phyloP scores from a whole-genome alignment of 345 rosid species.

The Turritis glabra region DNA sequence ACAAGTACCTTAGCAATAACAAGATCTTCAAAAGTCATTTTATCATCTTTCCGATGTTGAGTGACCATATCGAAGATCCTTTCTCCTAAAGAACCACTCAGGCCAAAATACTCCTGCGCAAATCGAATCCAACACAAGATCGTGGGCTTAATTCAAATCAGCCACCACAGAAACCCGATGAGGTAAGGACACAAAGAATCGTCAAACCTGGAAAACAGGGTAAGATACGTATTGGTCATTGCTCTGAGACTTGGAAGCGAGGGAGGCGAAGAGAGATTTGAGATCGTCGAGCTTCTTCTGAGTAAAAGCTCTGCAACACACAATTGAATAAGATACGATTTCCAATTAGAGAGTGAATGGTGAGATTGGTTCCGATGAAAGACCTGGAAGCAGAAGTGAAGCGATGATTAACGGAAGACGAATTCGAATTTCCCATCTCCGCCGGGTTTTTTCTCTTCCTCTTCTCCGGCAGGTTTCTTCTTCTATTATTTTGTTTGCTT shows the following conservation, averaged over 20 bases:
- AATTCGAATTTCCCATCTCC: constrained; percentile 44
- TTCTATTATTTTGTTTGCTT: constrained; percentile 17
- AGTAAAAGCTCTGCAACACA: constrained; percentile 64
- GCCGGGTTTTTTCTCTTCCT: constrained; percentile 8
- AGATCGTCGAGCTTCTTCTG: constrained; percentile 65
- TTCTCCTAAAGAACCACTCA: constrained; percentile 62
- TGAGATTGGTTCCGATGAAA: constrained; percentile 1
- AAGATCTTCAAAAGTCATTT: constrained; percentile 69
- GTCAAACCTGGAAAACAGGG: constrained; percentile 64
- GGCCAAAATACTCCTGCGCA: constrained; percentile 56
- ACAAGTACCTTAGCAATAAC: constrained; percentile 75
- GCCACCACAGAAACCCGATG: background rate
- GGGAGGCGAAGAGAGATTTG: constrained; percentile 56
- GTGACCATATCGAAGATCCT: constrained; percentile 68
- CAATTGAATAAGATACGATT: constrained; percentile 2
- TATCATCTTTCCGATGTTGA: constrained; percentile 59
- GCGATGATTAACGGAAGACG: constrained; percentile 40
- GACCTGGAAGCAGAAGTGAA: constrained; percentile 47
- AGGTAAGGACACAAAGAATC: background rate
- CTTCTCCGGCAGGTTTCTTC: constrained; percentile 14
- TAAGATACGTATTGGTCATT: constrained; percentile 48
- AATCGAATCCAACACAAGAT: background rate
- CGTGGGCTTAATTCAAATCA: background rate
- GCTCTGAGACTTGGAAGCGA: constrained; percentile 65
- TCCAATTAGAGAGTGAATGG: background rate